Evolutionary conservation across 306 rosid genomes (phyloP).

Genomic region (Lupinus albus): DNA sequence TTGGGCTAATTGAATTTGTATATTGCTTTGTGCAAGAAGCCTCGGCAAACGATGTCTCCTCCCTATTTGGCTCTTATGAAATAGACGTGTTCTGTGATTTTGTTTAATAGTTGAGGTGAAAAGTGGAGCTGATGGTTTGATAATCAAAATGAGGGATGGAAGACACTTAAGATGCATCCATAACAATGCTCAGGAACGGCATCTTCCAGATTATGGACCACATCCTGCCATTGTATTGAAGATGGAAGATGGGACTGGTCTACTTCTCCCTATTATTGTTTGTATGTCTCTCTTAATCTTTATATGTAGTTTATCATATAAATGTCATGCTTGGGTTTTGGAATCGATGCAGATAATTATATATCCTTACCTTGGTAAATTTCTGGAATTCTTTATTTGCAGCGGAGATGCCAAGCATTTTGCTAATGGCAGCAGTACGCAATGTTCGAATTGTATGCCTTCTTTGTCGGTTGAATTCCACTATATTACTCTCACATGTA

Average conservation of each 20-base stretch:
- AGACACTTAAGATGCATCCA: conserved; percentile 86
- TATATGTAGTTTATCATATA: conserved; percentile 4
- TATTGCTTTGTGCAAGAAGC: conserved; percentile 37
- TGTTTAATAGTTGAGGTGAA: conserved; percentile 88
- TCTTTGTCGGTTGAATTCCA: conserved; percentile 28
- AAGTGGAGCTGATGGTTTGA: conserved; percentile 93
- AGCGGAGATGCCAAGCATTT: conserved; percentile 98
- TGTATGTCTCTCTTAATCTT: conserved; percentile 59
- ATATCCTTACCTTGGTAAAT: conserved; percentile 32
- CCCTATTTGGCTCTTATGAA: conserved; percentile 30
- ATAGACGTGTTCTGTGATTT: conserved; percentile 37
- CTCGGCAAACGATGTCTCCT: conserved; percentile 26
- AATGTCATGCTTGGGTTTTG: conserved; percentile 16
- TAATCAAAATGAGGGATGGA: conserved; percentile 97
- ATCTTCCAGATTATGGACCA: conserved; percentile 92
- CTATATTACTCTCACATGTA: neutral
- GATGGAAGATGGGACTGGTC: conserved; percentile 96
- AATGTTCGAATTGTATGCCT: conserved; percentile 82
- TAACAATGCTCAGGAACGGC: conserved; percentile 93
- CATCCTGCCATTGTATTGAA: conserved; percentile 97
- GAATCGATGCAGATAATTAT: conserved; percentile 23
- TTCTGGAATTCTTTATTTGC: conserved; percentile 49
- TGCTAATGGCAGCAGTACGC: conserved; percentile 91
- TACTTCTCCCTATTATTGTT: conserved; percentile 97
- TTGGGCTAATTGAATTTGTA: conserved; percentile 27